Evolutionary conservation across 2,329 filamentous ascomycete species (phyloP).

Genomic region (Ramichloridium luteum): DNA sequence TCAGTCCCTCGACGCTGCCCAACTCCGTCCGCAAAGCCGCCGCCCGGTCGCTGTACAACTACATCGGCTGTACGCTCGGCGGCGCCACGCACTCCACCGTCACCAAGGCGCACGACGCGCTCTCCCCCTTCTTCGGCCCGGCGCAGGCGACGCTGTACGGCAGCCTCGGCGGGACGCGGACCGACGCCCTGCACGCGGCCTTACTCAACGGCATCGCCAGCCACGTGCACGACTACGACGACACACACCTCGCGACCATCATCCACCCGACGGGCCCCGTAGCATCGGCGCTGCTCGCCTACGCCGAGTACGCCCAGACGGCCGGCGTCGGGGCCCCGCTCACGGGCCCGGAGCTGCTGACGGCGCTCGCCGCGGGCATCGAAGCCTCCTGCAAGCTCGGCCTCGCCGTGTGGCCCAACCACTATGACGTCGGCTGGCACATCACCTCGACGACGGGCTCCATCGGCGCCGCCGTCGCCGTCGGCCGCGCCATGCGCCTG

Average conservation of each 20-base stretch:
- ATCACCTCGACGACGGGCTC: constrained; percentile 42
- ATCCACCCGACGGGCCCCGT: constrained; percentile 44
- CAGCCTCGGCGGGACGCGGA: constrained; percentile 15
- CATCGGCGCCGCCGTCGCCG: constrained; percentile 42
- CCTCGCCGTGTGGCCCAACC: constrained; percentile 40
- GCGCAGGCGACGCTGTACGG: constrained; percentile 29
- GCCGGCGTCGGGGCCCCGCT: no score
- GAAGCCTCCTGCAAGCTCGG: constrained; percentile 43
- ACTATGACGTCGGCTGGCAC: constrained; percentile 47
- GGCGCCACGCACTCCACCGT: constrained; percentile 38
- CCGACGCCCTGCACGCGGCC: constrained; percentile 39
- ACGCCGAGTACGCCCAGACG: constrained; percentile 29
- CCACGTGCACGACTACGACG: constrained; percentile 46
- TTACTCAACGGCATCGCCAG: constrained; percentile 44
- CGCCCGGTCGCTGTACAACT: constrained; percentile 41
- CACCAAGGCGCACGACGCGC: constrained; percentile 25
- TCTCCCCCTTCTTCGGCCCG: constrained; percentile 28
- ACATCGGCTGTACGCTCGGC: constrained; percentile 41
- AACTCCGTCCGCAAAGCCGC: constrained; percentile 32
- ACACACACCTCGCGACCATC: constrained; percentile 44
- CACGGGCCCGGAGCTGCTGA: constrained; percentile 37
- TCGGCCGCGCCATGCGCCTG: constrained; percentile 37
- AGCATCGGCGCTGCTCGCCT: constrained; percentile 38
- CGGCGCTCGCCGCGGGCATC: constrained; percentile 40
- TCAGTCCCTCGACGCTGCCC: constrained; percentile 32